phyloP scores from a whole-genome alignment of 1,284 basidiomycete species.

The Trichosporon faecale region DNA sequence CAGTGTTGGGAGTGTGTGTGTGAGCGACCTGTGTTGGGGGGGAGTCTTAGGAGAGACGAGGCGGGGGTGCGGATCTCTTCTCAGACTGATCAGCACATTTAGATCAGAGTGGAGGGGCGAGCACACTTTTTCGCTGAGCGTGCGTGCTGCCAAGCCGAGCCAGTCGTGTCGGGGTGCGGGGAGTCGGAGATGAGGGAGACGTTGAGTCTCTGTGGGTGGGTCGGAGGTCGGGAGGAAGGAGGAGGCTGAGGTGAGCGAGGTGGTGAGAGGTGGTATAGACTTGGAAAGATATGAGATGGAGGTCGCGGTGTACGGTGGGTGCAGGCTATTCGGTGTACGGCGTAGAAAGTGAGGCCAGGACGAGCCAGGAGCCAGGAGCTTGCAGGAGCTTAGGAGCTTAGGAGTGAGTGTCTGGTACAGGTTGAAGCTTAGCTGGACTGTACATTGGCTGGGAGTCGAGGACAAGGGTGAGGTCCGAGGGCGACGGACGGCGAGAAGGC shows the following conservation, averaged over 20 bases:
- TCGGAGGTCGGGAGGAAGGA: neutral
- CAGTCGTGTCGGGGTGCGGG: neutral
- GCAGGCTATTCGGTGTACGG: neutral
- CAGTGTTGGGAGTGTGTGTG: neutral
- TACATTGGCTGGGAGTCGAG: neutral
- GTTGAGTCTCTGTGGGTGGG: neutral
- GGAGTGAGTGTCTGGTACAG: neutral
- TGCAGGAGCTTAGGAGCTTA: neutral
- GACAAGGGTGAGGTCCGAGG: neutral
- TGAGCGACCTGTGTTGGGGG: neutral
- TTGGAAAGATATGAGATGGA: neutral
- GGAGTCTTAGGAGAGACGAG: neutral
- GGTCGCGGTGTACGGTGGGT: neutral
- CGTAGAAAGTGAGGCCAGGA: neutral
- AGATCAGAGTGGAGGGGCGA: constrained; percentile 6
- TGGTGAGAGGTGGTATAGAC: neutral
- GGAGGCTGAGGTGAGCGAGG: neutral
- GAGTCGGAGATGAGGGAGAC: neutral
- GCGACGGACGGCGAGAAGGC: neutral
- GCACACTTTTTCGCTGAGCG: constrained; percentile 10
- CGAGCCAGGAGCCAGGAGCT: neutral
- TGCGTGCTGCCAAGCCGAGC: neutral
- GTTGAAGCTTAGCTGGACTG: neutral
- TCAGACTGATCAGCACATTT: constrained; percentile 3
- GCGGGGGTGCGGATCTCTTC: neutral